Percentiles rank a stretch among this genome's conserved stretches.
Conservation (phyloP, 2,329 filamentous ascomycete genomes). For the Neonectria neomacrospora region DNA sequence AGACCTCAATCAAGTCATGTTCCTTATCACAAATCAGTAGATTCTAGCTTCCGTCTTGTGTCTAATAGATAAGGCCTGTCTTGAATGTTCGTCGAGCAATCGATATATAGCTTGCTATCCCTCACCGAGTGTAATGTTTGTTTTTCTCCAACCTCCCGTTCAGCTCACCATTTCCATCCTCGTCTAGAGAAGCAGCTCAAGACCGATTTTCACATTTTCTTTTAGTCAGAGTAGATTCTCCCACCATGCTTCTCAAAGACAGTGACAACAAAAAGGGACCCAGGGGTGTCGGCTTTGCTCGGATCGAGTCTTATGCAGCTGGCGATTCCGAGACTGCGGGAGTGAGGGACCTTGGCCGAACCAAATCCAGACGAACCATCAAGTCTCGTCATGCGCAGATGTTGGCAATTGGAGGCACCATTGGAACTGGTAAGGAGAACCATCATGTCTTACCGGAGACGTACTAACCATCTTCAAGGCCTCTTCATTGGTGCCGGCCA, state of each 20-base stretch:
- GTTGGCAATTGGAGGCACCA: slow-evolving; percentile 23
- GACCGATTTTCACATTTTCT: neutral
- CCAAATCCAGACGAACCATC: slow-evolving; percentile 18
- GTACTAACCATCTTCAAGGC: no score
- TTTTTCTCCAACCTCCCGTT: neutral
- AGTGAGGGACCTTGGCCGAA: slow-evolving; percentile 8
- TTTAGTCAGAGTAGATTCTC: neutral
- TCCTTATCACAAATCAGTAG: neutral
- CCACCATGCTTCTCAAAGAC: slow-evolving; percentile 15
- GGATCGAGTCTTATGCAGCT: slow-evolving; percentile 9
- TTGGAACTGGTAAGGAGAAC: slow-evolving; percentile 7
- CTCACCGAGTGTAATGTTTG: neutral
- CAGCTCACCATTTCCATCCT: neutral
- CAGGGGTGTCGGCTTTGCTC: neutral
- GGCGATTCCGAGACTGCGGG: slow-evolving; percentile 17
- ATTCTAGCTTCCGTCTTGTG: neutral
- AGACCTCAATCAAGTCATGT: neutral
- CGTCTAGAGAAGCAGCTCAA: neutral
- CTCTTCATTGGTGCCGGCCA: slow-evolving; percentile 24
- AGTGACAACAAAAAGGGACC: slow-evolving; percentile 9
- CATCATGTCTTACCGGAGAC: no score
- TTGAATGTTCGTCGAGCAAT: neutral
- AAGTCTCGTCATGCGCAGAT: slow-evolving; percentile 26
- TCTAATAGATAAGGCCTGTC: slow-evolving; percentile 8
- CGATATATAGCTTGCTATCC: slow-evolving; percentile 6